phyloP scores from a whole-genome alignment of 495 filamentous ascomycete species.

The Geoglossum glabrum region DNA sequence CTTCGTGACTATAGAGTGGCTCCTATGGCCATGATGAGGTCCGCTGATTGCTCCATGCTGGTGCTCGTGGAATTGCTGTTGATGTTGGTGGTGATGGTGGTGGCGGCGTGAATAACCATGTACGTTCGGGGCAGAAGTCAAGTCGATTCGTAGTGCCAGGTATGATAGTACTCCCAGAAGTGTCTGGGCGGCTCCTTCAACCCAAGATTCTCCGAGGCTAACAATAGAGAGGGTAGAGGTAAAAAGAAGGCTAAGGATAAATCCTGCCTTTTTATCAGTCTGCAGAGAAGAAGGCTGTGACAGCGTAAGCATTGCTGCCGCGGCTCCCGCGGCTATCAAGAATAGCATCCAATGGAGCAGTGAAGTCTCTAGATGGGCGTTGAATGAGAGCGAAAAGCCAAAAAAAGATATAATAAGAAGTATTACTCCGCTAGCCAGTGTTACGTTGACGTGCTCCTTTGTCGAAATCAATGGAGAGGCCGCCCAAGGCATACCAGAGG shows the following conservation, averaged over 20 bases:
- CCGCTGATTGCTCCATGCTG: slow-evolving; percentile 16
- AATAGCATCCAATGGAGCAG: slow-evolving; percentile 1
- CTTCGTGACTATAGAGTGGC: slow-evolving; percentile 22
- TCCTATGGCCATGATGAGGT: neutral
- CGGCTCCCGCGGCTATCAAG: slow-evolving; percentile 11
- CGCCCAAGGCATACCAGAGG: neutral
- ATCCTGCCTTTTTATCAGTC: slow-evolving; percentile 2
- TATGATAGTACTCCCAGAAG: slow-evolving; percentile 7
- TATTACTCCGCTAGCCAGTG: slow-evolving; percentile 8
- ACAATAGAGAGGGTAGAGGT: neutral
- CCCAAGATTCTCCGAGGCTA: neutral
- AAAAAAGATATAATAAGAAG: slow-evolving; percentile 2
- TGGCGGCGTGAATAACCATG: slow-evolving; percentile 18
- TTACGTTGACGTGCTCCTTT: slow-evolving; percentile 9
- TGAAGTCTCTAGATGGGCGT: slow-evolving; percentile 11
- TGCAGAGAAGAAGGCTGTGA: slow-evolving; percentile 12
- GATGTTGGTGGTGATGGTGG: slow-evolving; percentile 25
- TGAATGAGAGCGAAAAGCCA: slow-evolving; percentile 8
- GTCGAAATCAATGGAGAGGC: slow-evolving; percentile 11
- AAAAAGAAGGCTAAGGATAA: neutral
- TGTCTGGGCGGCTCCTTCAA: neutral
- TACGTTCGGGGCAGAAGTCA: slow-evolving; percentile 6
- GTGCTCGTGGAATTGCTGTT: slow-evolving; percentile 25
- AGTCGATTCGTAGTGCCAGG: slow-evolving; percentile 13
- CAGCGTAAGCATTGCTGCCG: slow-evolving; percentile 13